Conservation (phyloP, 768 basidiomycete genomes). For the Gautieria morchelliformis region DNA sequence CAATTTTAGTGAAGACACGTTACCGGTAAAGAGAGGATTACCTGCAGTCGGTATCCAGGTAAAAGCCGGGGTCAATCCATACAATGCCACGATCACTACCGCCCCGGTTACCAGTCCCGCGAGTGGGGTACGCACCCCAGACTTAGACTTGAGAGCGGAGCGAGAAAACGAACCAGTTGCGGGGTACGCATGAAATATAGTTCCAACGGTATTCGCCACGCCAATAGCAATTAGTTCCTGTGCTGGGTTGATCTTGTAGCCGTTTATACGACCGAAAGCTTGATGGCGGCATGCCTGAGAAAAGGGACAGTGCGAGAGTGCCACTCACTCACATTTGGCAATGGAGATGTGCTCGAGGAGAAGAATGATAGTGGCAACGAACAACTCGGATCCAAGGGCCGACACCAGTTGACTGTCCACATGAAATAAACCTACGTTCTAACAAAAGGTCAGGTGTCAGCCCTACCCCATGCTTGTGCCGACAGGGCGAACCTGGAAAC, state of each 20-base stretch:
- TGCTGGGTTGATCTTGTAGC: constrained; percentile 89
- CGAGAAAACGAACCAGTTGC: constrained; percentile 98
- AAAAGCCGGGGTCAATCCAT: constrained; percentile 89
- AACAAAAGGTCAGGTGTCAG: constrained; percentile 13
- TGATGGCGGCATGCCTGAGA: not conserved
- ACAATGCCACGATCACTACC: constrained; percentile 87
- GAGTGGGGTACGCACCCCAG: constrained; percentile 91
- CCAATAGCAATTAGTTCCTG: constrained; percentile 97
- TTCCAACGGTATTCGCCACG: constrained; percentile 89
- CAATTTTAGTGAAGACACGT: constrained; percentile 14
- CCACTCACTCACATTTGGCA: constrained; percentile 62
- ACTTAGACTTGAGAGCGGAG: constrained; percentile 93
- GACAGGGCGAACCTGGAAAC: constrained; percentile 50
- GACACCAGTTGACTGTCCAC: constrained; percentile 43
- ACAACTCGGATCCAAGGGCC: constrained; percentile 67
- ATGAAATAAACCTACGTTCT: constrained; percentile 36
- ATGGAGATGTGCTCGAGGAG: constrained; percentile 96
- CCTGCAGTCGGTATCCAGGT: constrained; percentile 76
- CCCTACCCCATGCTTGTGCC: not conserved
- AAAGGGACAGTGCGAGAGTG: not conserved
- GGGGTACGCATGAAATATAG: constrained; percentile 86
- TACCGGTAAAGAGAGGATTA: constrained; percentile 3
- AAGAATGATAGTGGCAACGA: constrained; percentile 81
- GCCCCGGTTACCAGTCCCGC: constrained; percentile 80
- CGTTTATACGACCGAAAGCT: constrained; percentile 93